Conservation (phyloP, 306 rosid species). For the Chamaecrista fasciculata region DNA sequence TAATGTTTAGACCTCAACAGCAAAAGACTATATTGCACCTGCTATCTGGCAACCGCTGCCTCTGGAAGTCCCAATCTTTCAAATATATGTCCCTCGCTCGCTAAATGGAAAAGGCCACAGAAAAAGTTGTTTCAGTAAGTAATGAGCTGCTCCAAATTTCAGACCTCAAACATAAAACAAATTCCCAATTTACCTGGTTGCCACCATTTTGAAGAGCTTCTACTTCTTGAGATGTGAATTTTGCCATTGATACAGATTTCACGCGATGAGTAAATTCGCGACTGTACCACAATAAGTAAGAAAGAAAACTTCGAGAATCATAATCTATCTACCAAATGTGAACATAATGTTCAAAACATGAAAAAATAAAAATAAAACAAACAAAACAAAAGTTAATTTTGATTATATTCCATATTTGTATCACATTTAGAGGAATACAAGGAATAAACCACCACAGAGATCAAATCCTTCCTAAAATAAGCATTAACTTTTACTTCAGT, state of each 20-base stretch:
- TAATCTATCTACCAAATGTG: neutral
- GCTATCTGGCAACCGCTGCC: conserved; percentile 70
- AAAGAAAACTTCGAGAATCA: conserved; percentile 2
- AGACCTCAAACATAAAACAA: conserved; percentile 5
- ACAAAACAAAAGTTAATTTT: neutral
- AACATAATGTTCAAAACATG: neutral
- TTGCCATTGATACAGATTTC: conserved; percentile 95
- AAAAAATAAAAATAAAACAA: neutral
- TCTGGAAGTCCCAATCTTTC: conserved; percentile 88
- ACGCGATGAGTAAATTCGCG: conserved; percentile 99
- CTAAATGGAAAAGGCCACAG: conserved; percentile 39
- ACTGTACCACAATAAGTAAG: conserved; percentile 43
- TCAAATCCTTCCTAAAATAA: neutral
- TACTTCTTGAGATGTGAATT: conserved; percentile 88
- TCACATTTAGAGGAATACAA: neutral
- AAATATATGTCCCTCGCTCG: conserved; percentile 87
- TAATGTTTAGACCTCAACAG: conserved; percentile 2
- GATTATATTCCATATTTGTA: neutral
- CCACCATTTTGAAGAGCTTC: conserved; percentile 91
- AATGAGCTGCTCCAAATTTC: conserved; percentile 14
- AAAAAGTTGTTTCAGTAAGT: conserved; percentile 30
- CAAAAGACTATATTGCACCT: conserved; percentile 46
- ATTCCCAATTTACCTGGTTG: conserved; percentile 67
- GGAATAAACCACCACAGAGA: neutral
- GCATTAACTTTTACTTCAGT: conserved; percentile 1